Percentiles rank a stretch among this genome's conserved stretches.
Conservation (phyloP, 495 filamentous ascomycete genomes). For the Penicillium herquei region DNA sequence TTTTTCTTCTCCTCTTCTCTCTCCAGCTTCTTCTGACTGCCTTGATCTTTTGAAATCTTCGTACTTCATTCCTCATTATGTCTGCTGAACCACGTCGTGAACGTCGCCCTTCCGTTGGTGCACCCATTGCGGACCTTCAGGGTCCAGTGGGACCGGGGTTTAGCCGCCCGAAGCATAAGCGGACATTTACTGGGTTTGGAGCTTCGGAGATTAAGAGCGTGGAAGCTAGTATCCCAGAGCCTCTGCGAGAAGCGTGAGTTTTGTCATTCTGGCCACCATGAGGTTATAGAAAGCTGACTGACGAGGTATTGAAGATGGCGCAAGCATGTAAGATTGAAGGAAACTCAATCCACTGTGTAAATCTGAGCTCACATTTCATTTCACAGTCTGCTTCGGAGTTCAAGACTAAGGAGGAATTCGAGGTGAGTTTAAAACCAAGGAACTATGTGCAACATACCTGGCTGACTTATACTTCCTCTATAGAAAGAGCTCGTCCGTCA, state of each 20-base stretch:
- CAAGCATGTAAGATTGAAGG: conserved; percentile 58
- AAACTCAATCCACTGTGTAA: neutral
- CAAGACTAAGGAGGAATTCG: conserved; percentile 70
- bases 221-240: conserved; percentile 86
- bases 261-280: neutral
- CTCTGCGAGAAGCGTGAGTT: conserved; percentile 74
- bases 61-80: neutral
- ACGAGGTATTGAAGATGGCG: conserved; percentile 59
- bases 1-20: conserved; percentile 12
- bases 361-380: neutral
- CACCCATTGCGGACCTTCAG: conserved; percentile 77
- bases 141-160: conserved; percentile 74
- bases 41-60: neutral
- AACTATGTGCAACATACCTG: neutral
- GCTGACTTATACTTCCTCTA: conserved; percentile 3
- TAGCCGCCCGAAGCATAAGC: conserved; percentile 86
- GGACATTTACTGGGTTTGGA: conserved; percentile 90
- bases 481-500: conserved; percentile 84
- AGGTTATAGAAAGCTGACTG: conserved; percentile 15
- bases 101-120: conserved; percentile 73
- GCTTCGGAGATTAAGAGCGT: conserved; percentile 87
- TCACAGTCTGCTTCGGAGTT: conserved; percentile 65
- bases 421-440: conserved; percentile 34
- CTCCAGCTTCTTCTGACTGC: neutral
- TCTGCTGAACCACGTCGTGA: conserved; percentile 42